These are phyloP conservation scores for Blepharisma stoltei DNA, from an alignment of 73 alveolate species.

Conservation along the genomic window DNA sequence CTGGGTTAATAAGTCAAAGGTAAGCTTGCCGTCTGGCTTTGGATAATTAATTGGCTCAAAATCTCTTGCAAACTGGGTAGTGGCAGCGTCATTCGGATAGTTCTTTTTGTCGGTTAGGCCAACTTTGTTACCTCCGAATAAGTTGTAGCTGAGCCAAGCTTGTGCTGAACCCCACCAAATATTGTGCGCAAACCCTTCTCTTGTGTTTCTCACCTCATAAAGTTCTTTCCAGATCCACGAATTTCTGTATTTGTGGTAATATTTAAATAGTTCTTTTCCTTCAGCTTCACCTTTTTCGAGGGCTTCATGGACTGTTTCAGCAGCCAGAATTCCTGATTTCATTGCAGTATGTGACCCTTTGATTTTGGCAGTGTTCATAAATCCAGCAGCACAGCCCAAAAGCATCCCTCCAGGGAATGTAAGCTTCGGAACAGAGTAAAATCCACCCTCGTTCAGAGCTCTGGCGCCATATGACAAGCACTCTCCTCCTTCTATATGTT, in stretches of 20 bases:
- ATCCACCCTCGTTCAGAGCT: conserved; percentile 89
- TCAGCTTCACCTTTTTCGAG: conserved; percentile 44
- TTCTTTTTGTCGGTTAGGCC: not conserved
- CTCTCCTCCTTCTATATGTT: conserved; percentile 67
- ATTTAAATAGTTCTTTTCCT: conserved; percentile 49
- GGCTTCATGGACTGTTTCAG: conserved; percentile 60
- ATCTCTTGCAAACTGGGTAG: conserved; percentile 37
- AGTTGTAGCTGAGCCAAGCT: not conserved
- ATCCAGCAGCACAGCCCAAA: conserved; percentile 93
- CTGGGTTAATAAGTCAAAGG: conserved; percentile 86
- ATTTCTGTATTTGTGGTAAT: conserved; percentile 28
- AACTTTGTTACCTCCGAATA: not conserved
- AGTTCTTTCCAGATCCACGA: conserved; percentile 58
- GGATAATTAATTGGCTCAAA: conserved; percentile 79
- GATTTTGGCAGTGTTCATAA: conserved; percentile 89
- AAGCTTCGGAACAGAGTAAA: conserved; percentile 87
- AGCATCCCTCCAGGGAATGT: conserved; percentile 96
- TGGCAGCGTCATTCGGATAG: conserved; percentile 46
- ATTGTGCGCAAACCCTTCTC: conserved; percentile 5
- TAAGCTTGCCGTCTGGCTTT: conserved; percentile 87
- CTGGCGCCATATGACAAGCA: conserved; percentile 95
- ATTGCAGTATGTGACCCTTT: conserved; percentile 92
- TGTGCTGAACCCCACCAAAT: not conserved
- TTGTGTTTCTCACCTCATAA: conserved; percentile 27
- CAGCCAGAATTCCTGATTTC: conserved; percentile 91